Evolutionary conservation across 2,329 filamentous ascomycete species (phyloP).

Genomic region (Sclerotinia nivalis): DNA sequence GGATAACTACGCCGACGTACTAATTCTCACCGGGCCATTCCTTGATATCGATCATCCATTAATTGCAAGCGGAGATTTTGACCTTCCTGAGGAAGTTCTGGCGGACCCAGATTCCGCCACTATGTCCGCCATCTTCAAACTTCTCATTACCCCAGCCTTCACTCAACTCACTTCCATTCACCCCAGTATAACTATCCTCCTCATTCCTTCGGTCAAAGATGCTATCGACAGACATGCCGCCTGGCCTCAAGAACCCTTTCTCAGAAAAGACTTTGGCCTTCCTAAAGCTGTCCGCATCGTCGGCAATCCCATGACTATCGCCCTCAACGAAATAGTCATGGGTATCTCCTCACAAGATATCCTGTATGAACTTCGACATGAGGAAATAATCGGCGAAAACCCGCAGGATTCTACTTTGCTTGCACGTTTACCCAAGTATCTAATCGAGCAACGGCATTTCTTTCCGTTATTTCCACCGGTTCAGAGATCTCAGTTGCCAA

Average conservation of each 20-base stretch:
- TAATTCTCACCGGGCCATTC: conserved; percentile 85
- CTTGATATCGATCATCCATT: conserved; percentile 89
- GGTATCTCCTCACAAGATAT: conserved; percentile 83
- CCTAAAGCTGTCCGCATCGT: conserved; percentile 75
- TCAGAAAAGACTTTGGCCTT: conserved; percentile 71
- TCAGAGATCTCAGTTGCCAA: conserved; percentile 66
- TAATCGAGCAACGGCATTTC: conserved; percentile 90
- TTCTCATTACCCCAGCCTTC: conserved; percentile 73
- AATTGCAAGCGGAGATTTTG: conserved; percentile 76
- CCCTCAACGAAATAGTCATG: conserved; percentile 81
- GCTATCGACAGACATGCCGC: conserved; percentile 79
- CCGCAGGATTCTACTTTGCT: conserved; percentile 48
- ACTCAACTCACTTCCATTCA: conserved; percentile 68
- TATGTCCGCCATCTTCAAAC: conserved; percentile 78
- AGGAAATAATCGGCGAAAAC: conserved; percentile 65
- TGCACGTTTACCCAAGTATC: conserved; percentile 69
- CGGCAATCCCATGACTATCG: conserved; percentile 87
- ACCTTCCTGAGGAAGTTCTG: conserved; percentile 66
- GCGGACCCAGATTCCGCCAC: conserved; percentile 77
- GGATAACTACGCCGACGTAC: conserved; percentile 71
- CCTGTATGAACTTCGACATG: conserved; percentile 75
- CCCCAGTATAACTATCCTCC: conserved; percentile 77
- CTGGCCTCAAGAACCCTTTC: conserved; percentile 77
- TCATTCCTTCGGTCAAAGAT: conserved; percentile 82
- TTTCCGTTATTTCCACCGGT: conserved; percentile 85